Evolutionary conservation across 2,329 filamentous ascomycete species (phyloP), one percentile per base, ranked within the genome.

Genomic region (Reticulascus tulasneorum): DNA sequence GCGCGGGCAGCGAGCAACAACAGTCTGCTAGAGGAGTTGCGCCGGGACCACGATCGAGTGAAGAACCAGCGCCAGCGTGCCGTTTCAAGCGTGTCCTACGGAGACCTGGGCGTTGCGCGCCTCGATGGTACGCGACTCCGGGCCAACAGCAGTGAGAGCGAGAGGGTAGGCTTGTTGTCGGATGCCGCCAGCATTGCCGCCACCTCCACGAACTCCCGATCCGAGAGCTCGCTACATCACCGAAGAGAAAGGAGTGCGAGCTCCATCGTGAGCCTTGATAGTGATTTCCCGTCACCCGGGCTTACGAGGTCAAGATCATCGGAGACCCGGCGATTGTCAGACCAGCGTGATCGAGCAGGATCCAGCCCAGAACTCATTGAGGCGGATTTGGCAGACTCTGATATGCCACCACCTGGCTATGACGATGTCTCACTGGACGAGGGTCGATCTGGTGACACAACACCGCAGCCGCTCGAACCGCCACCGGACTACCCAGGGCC

Each of bases 91-190:
- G 86, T 93, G 13, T 79, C 80, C 27, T 93, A 93, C 49, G 83
- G 75, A 9, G 83, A 86, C 26, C 59, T 93, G 5, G 86, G 86
- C 22, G 75, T 90, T 11, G 85, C 84, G 1, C 71, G 83, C 28
- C 84, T 86, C 50, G 86, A 93, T 49, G 86, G 86, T 32, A 86
- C 84, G 2, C 70, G 86, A 29, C 62, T 93, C 19, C 74, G 86
- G 20, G 83, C 82, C 23, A 84, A 81, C 51, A 89, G 83, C 44
- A 72, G 69, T 13, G 85, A 89, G 47, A 86, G 81, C 50, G 84
- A 91, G 53, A 69, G 79, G 20, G 66, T 82, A 27, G 84, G 84
- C 1, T 63, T 91, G 8, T 68, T 91, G 10, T 84, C 82, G 22
- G 81, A 83, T 46, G 79, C 83, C 2, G 85, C 83, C 3, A 81